Conservation (phyloP, 2,329 filamentous ascomycete genomes). For the Coniella vitis region DNA sequence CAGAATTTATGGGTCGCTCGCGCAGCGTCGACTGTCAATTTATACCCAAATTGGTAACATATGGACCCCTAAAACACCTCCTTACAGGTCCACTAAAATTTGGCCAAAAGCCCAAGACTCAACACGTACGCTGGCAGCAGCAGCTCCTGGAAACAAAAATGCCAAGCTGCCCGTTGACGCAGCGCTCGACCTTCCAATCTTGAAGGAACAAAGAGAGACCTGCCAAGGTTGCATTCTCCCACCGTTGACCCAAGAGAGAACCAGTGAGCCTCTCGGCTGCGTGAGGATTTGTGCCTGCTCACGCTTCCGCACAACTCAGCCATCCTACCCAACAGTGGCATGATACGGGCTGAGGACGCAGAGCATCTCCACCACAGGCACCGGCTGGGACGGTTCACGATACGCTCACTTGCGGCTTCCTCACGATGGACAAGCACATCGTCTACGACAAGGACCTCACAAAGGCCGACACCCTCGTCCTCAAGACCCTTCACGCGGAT, state of each 20-base stretch:
- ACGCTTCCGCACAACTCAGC: no score
- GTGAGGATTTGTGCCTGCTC: no score
- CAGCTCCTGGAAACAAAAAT: background rate
- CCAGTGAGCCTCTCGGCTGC: no score
- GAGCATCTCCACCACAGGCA: background rate
- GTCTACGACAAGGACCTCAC: slow-evolving; percentile 34
- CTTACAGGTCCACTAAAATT: background rate
- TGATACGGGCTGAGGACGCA: background rate
- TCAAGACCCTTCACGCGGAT: slow-evolving; percentile 33
- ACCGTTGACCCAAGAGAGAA: no score
- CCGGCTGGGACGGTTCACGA: background rate
- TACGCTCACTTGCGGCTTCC: background rate
- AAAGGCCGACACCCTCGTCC: slow-evolving; percentile 32
- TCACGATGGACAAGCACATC: slow-evolving; percentile 26
- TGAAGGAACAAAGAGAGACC: background rate
- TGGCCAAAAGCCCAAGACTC: background rate
- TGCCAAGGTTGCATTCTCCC: background rate
- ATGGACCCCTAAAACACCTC: slow-evolving; percentile 5
- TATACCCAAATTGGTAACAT: background rate
- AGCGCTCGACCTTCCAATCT: background rate
- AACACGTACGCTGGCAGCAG: background rate
- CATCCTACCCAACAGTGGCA: no score
- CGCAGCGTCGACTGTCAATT: background rate
- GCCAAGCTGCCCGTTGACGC: background rate
- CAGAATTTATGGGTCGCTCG: background rate